Base-by-base conservation (phyloP, 331 rosid genomes). In the Quercus phellos region DNA sequence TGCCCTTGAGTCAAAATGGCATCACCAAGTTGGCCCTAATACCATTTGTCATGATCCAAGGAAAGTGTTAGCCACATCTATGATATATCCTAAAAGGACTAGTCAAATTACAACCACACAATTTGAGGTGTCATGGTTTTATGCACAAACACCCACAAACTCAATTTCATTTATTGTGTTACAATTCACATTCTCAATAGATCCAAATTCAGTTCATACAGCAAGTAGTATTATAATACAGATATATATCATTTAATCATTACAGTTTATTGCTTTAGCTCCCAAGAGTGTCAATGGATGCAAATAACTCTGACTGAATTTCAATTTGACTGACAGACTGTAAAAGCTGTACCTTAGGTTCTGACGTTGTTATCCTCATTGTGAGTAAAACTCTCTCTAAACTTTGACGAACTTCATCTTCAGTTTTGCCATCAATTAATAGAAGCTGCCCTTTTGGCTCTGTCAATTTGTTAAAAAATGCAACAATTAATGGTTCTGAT, bases 361-460 rank as follows among this genome's bases (percentile, higher is more conserved):
- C 97, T 78, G 97, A 87, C 17, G 88, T 87, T 43, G 97, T 90
- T 78, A 80, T 91, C 87, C 88, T 85, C 97, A 93, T 90, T 72
- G 98, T 91, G 73, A 90, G 93, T 73, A 91, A 83, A 83, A 91
- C 98, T 89, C 97, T 87, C 81, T 90, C 98, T 81, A 93, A 90
- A 76, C 94, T 91, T 84, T 90, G 86, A 68, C 68, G 83, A 58
- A 93, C 92, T 77, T 93, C 98, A 34, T 90, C 97, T 78, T 89
- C 94, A 56, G 96, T 90, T 85, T 93, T 93, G 6, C 98, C 98
- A 86, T 93, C 91, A 80, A 93, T 90, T 81, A 84, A 83, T 60
- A 93, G 82, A 84, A 93, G 93, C 86, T 91, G 97, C 27, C 98
- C 98, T 85, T 91, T 93, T 34, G 98, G 98, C 87, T 91, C 97